These are phyloP conservation scores for Ascochyta koolunga DNA, from an alignment of 2,329 filamentous ascomycete genomes.

Conservation along the genomic window DNA sequence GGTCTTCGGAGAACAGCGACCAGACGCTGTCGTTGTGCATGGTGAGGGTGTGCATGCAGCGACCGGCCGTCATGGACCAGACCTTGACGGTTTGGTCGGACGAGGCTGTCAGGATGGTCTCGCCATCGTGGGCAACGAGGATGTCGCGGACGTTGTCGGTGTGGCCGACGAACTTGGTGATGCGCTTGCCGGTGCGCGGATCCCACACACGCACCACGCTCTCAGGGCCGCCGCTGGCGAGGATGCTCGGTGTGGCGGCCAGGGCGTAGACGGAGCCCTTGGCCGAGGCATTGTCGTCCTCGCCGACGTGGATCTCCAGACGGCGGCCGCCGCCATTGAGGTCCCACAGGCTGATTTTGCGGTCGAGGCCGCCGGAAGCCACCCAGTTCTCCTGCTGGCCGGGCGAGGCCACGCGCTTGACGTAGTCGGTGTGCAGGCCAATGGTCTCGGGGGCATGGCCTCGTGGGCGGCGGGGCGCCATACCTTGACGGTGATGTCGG, in stretches of 20 bases:
- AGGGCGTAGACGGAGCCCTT: constrained; percentile 97
- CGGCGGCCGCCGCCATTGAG: constrained; percentile 84
- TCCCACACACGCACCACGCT: constrained; percentile 94
- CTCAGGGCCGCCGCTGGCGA: constrained; percentile 93
- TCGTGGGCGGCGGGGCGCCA: constrained; percentile 78
- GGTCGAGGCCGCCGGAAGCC: constrained; percentile 89
- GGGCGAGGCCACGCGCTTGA: constrained; percentile 89
- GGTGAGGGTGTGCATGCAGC: constrained; percentile 96
- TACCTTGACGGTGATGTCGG: constrained; percentile 90
- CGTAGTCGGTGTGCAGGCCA: constrained; percentile 93
- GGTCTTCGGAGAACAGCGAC: constrained; percentile 90
- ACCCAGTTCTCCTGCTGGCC: constrained; percentile 78
- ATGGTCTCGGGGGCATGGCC: constrained; percentile 75
- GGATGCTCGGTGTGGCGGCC: constrained; percentile 76
- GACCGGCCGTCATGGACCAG: constrained; percentile 92
- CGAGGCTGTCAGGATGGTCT: constrained; percentile 91
- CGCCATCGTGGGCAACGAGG: constrained; percentile 83
- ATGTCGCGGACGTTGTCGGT: constrained; percentile 94
- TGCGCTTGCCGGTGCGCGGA: constrained; percentile 81
- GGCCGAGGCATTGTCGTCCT: constrained; percentile 77
- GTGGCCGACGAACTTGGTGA: constrained; percentile 96
- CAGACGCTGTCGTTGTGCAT: constrained; percentile 99
- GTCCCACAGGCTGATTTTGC: constrained; percentile 93
- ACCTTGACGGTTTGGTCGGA: constrained; percentile 97
- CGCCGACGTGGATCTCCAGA: constrained; percentile 82